These are phyloP conservation scores for Bothriochloa decipiens DNA, from an alignment of 176 grass and related monocot genomes.

Conservation along the genomic window DNA sequence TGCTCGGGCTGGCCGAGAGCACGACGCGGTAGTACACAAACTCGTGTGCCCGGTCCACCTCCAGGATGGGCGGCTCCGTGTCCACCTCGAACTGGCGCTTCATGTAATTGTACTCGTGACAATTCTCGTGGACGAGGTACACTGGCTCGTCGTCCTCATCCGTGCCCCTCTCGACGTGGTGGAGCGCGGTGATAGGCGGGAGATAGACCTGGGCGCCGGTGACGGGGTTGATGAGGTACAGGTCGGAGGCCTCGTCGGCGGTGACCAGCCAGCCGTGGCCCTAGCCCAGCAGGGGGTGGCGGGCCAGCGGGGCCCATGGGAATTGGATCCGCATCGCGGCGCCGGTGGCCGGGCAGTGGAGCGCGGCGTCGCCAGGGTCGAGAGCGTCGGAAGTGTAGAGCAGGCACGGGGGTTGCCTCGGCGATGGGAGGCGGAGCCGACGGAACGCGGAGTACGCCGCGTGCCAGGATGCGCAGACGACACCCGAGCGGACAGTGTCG, in stretches of 20 bases:
- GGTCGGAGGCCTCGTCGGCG: not conserved
- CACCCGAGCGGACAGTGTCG: constrained; percentile 1
- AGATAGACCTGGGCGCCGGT: constrained; percentile 14
- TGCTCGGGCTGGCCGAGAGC: constrained; percentile 13
- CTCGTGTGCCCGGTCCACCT: not conserved
- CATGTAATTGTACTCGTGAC: accelerated
- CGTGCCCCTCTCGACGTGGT: not conserved
- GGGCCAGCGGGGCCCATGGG: not conserved
- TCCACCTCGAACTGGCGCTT: not conserved
- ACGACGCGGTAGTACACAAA: not conserved
- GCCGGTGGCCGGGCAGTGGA: constrained; percentile 17
- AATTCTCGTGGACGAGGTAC: not conserved
- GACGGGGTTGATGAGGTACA: constrained; percentile 42
- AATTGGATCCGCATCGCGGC: not conserved
- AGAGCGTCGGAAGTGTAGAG: too few relatives aligned
- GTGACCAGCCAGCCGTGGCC: constrained; percentile 37
- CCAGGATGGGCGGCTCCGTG: not conserved
- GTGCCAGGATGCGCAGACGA: constrained; percentile 2
- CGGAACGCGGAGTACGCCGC: constrained; percentile 25
- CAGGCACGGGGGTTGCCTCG: not conserved
- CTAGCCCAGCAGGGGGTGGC: not conserved
- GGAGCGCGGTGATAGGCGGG: constrained; percentile 1
- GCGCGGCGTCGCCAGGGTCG: not conserved
- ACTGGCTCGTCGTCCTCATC: not conserved
- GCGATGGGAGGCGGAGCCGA: not conserved